Percentiles rank a stretch among this genome's conserved stretches.
Conservation (phyloP, 495 filamentous ascomycete species). For the Paragyromitra xinjiangensis region DNA sequence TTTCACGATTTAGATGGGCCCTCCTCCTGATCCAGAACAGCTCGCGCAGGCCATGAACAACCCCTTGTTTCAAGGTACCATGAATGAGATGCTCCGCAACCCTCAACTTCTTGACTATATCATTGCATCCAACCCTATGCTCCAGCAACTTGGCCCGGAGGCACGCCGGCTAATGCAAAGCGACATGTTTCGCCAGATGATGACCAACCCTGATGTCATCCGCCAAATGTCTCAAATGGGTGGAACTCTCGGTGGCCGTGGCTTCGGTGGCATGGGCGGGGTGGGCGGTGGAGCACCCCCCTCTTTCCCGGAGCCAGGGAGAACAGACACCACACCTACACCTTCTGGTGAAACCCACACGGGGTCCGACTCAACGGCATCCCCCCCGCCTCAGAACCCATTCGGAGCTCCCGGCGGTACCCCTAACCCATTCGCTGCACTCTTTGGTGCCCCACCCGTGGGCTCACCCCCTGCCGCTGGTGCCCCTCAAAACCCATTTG, state of each 20-base stretch:
- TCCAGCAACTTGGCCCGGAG: constrained; percentile 81
- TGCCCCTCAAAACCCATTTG: constrained; percentile 23
- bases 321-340: constrained; percentile 73
- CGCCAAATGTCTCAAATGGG: constrained; percentile 81
- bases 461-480: constrained; percentile 37
- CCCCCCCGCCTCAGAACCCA: constrained; percentile 59
- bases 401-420: constrained; percentile 62
- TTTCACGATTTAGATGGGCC: constrained; percentile 76
- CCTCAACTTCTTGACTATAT: constrained; percentile 91
- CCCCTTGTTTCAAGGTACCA: constrained; percentile 78
- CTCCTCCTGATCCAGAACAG: constrained; percentile 78
- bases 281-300: constrained; percentile 59
- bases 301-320: constrained; percentile 87
- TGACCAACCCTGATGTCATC: constrained; percentile 89
- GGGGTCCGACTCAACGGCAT: constrained; percentile 54
- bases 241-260: constrained; percentile 64
- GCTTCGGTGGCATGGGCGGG: constrained; percentile 59
- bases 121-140: constrained; percentile 85
- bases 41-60: constrained; percentile 87
- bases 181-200: constrained; percentile 87
- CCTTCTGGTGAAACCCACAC: constrained; percentile 49
- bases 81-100: constrained; percentile 95
- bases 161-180: constrained; percentile 84
- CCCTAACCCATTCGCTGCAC: constrained; percentile 75
- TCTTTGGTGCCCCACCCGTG: constrained; percentile 65